A percentile compares a stretch with the other conserved stretches of the same genome.
phyloP scores from a whole-genome alignment of 768 basidiomycete genomes.

The Phanerodontia chrysosporium region DNA sequence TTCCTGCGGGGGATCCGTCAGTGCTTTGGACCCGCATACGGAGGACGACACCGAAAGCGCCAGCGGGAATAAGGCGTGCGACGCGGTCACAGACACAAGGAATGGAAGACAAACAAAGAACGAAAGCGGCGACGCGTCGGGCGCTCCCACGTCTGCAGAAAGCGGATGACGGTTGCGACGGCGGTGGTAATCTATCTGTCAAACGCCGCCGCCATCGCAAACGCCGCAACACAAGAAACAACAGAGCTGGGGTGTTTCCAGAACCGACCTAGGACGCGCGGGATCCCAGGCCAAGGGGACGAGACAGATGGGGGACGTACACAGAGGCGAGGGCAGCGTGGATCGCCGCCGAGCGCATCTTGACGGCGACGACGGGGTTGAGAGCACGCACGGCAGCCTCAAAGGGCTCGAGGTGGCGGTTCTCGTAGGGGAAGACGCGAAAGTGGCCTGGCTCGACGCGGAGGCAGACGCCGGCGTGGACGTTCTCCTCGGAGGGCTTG shows the following conservation, averaged over 20 bases:
- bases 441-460: constrained; percentile 65
- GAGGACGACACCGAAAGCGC: too few relatives aligned
- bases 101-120: too few relatives aligned
- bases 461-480: constrained; percentile 74
- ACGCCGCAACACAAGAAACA: too few relatives aligned
- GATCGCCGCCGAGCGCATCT: constrained; percentile 72
- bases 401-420: constrained; percentile 71
- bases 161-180: too few relatives aligned
- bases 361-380: constrained; percentile 84
- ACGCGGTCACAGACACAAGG: background rate
- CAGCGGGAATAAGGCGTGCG: background rate
- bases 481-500: constrained; percentile 78
- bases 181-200: too few relatives aligned
- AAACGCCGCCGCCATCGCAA: too few relatives aligned
- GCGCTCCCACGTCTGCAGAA: background rate
- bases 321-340: constrained; percentile 64
- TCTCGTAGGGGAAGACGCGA: constrained; percentile 84
- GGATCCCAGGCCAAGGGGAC: too few relatives aligned
- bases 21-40: too few relatives aligned
- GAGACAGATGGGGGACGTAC: background rate
- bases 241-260: too few relatives aligned
- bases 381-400: constrained; percentile 71
- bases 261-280: too few relatives aligned
- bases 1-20: constrained; percentile 32
- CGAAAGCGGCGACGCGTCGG: background rate